These are phyloP conservation scores for Yueomyces sp. DNA, from an alignment of 1,139 yeast genomes.

Conservation along the genomic window DNA sequence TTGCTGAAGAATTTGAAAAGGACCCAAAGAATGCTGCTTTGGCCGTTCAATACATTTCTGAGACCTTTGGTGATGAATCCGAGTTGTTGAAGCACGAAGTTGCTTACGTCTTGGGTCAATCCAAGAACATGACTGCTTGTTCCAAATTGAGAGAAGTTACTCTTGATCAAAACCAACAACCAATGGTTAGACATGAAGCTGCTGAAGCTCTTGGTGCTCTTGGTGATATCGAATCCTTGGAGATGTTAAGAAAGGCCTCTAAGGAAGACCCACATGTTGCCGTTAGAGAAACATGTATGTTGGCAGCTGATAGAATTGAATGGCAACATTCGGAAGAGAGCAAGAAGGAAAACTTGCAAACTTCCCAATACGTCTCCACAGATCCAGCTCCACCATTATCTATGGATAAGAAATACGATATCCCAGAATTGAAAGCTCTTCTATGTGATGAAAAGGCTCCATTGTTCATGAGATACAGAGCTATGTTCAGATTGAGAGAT, in stretches of 20 bases:
- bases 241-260: slow-evolving; percentile 45
- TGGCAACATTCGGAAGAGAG: slow-evolving; percentile 74
- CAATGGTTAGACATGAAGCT: slow-evolving; percentile 98
- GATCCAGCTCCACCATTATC: slow-evolving; percentile 98
- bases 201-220: slow-evolving; percentile 98
- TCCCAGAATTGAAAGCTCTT: slow-evolving; percentile 52
- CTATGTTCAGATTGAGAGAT: slow-evolving; percentile 95
- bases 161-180: slow-evolving; percentile 52
- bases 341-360: slow-evolving; percentile 52
- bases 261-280: slow-evolving; percentile 41
- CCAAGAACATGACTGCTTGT: slow-evolving; percentile 70
- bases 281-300: slow-evolving; percentile 89
- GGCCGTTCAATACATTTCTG: slow-evolving; percentile 80
- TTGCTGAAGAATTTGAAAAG: slow-evolving; percentile 49
- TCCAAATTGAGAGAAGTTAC: slow-evolving; percentile 65
- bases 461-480: slow-evolving; percentile 89
- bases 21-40: slow-evolving; percentile 39
- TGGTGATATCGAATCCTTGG: slow-evolving; percentile 70
- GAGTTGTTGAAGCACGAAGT: slow-evolving; percentile 95
- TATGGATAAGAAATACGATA: slow-evolving; percentile 40
- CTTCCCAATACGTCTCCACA: slow-evolving; percentile 70
- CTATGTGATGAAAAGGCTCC: slow-evolving; percentile 70
- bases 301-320: slow-evolving; percentile 86
- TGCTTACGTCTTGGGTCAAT: slow-evolving; percentile 96
- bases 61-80: slow-evolving; percentile 65